Conservation (phyloP, 1,139 yeast genomes). For the Kodamaea suecica region DNA sequence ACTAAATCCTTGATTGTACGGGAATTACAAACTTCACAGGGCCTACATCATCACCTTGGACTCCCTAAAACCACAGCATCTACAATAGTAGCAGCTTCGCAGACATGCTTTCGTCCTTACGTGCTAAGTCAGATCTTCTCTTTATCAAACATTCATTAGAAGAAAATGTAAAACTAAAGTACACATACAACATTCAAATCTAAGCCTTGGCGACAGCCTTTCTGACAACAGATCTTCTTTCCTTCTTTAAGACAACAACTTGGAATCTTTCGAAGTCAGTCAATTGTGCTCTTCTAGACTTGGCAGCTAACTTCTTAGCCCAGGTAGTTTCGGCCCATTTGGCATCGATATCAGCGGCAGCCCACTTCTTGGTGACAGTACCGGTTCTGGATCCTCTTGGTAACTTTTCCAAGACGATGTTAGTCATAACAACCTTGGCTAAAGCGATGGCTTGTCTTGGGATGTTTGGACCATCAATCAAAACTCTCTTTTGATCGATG, state of each 20-base stretch:
- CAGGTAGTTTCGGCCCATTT: slow-evolving; percentile 93
- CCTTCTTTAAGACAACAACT: slow-evolving; percentile 95
- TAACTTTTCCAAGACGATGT: slow-evolving; percentile 76
- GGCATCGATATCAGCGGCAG: slow-evolving; percentile 80
- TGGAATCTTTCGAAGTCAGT: slow-evolving; percentile 99
- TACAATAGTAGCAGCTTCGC: too few species aligned
- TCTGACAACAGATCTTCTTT: slow-evolving; percentile 91
- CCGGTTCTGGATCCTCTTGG: slow-evolving; percentile 95
- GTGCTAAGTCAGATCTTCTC: background rate
- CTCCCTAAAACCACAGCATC: too few species aligned
- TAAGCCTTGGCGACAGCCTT: slow-evolving; percentile 47
- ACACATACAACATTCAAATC: slow-evolving; percentile 10
- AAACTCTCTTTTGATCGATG: slow-evolving; percentile 98
- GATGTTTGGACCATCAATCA: slow-evolving; percentile 95
- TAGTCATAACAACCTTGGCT: slow-evolving; percentile 89
- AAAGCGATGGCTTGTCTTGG: slow-evolving; percentile 90
- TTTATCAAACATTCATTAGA: slow-evolving; percentile 12
- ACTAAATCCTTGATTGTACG: too few species aligned
- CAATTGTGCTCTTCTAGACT: slow-evolving; percentile 87
- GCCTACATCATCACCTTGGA: slow-evolving; percentile 1
- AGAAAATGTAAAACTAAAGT: slow-evolving; percentile 4
- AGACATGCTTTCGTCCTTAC: background rate
- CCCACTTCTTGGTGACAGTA: slow-evolving; percentile 89
- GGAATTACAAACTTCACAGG: too few species aligned
- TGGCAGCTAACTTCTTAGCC: slow-evolving; percentile 98